A percentile compares a stretch with the other conserved stretches of the same genome.
Conservation (phyloP, 495 filamentous ascomycete species). For the Cercophora sp. region DNA sequence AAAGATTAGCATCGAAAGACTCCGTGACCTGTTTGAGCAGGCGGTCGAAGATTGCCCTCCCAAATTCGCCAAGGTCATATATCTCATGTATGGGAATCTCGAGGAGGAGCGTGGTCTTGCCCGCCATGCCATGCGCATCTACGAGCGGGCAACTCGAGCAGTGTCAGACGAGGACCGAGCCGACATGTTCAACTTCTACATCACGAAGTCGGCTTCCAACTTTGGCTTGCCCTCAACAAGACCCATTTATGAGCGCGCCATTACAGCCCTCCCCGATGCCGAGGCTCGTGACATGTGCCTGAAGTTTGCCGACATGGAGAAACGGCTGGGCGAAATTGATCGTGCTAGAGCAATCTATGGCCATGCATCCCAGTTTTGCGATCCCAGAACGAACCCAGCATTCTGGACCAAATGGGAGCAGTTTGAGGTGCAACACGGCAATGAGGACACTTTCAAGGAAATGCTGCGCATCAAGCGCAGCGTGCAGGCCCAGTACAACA, state of each 20-base stretch:
- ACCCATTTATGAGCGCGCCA: conserved; percentile 93
- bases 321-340: conserved; percentile 92
- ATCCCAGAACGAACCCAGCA: conserved; percentile 79
- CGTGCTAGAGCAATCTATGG: conserved; percentile 92
- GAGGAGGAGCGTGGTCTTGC: conserved; percentile 95
- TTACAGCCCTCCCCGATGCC: conserved; percentile 83
- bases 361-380: conserved; percentile 95
- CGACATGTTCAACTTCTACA: conserved; percentile 99
- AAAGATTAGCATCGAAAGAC: conserved; percentile 88
- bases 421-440: conserved; percentile 96
- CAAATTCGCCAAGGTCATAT: conserved; percentile 92
- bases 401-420: conserved; percentile 98
- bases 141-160: conserved; percentile 92
- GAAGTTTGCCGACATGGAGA: conserved; percentile 99
- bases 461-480: conserved; percentile 97
- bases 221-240: conserved; percentile 95
- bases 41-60: conserved; percentile 91
- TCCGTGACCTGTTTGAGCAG: conserved; percentile 96
- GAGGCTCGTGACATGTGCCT: conserved; percentile 98
- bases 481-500: conserved; percentile 96
- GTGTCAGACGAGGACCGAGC: conserved; percentile 92
- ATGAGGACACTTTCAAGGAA: conserved; percentile 99
- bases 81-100: conserved; percentile 96
- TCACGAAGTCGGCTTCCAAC: conserved; percentile 97
- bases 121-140: conserved; percentile 98